Percentiles rank a stretch among this genome's conserved stretches.
These are phyloP conservation scores for Pontederia paniculata DNA, from an alignment of 176 grass and related monocot genomes.

Conservation along the genomic window DNA sequence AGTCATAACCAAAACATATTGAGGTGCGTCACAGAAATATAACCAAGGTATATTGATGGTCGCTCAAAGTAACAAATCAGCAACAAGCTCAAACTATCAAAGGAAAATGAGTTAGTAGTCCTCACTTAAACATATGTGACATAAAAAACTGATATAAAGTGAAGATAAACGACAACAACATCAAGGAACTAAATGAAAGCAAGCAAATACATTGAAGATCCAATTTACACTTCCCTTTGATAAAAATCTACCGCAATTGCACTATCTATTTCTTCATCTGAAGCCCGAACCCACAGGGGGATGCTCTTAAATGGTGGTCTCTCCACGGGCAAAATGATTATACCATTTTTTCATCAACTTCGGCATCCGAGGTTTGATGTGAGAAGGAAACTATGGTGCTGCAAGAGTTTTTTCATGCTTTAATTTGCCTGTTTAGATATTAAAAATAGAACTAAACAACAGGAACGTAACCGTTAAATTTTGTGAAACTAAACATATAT, in stretches of 20 bases:
- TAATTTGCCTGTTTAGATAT: background rate
- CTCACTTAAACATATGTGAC: too few species aligned
- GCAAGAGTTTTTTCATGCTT: conserved; percentile 4
- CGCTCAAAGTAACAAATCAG: too few species aligned
- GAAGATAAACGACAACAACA: too few species aligned
- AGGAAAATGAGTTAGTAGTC: too few species aligned
- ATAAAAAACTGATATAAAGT: too few species aligned
- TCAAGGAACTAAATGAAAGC: too few species aligned
- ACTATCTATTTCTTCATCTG: conserved; percentile 57
- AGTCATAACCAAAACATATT: too few species aligned
- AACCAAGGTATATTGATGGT: too few species aligned
- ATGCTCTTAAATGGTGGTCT: conserved; percentile 43
- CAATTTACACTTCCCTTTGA: background rate
- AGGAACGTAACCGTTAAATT: background rate
- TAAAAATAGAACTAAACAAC: background rate
- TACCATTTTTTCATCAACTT: conserved; percentile 42
- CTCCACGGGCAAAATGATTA: conserved; percentile 62
- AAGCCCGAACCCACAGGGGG: conserved; percentile 52
- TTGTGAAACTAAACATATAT: background rate
- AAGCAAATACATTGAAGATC: background rate
- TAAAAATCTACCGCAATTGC: conserved; percentile 51
- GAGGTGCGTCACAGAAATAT: too few species aligned
- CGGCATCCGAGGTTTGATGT: conserved; percentile 34
- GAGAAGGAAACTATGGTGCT: conserved; percentile 71
- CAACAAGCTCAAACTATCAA: too few species aligned